Evolutionary conservation across 2,329 filamentous ascomycete genomes (phyloP), one percentile per base, ranked within the genome.

Genomic region (Epichloe uncinata): DNA sequence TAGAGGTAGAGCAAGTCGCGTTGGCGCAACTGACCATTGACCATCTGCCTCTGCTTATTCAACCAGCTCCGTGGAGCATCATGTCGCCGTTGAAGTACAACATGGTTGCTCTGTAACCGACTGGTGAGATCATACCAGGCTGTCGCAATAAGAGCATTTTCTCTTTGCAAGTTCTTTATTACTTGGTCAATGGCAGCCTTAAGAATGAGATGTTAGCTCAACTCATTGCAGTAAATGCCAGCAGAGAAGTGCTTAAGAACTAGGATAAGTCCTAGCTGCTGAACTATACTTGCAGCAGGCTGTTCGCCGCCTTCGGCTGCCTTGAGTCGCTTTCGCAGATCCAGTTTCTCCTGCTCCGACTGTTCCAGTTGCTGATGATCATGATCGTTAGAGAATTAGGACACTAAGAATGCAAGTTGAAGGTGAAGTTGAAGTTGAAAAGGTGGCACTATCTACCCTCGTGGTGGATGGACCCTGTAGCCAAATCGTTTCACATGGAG

Each of bases 121-220:
- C 76, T 82, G 26, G 83, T 82, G 59, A 93, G 77, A 65, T 91
- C 86, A 68, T 90, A 90, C 86, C 86, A 94, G 2, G 87, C 87
- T n/a, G 82, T 85, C 26, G 83, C 74, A 59, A 94, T 87, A 61
- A 93, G 75, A 38, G 77, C 76, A 63, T 87, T 88, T 66, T 94
- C 87, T 57, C 84, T 79, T 63, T 85, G 78, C 52, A 94, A 75
- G 57, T 82, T 85, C 56, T 80, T 79, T 60, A 86, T 77, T 47
- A 72, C 68, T 60, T 77, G 69, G 44, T 80, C 76, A 55, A 65
- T 66, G 49, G 73, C 69, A 42, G 73, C 72, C 73, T 79, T 58
- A 44, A 42, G 16, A 42, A 48, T 30, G 16, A 8, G 12, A n/a
- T n/a, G 20, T 46, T 11, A 46, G 44, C 44, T 38, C 18, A 12